Evolutionary conservation across 2,329 filamentous ascomycete genomes (phyloP).

Genomic region (Arthrobotrys megalospora): DNA sequence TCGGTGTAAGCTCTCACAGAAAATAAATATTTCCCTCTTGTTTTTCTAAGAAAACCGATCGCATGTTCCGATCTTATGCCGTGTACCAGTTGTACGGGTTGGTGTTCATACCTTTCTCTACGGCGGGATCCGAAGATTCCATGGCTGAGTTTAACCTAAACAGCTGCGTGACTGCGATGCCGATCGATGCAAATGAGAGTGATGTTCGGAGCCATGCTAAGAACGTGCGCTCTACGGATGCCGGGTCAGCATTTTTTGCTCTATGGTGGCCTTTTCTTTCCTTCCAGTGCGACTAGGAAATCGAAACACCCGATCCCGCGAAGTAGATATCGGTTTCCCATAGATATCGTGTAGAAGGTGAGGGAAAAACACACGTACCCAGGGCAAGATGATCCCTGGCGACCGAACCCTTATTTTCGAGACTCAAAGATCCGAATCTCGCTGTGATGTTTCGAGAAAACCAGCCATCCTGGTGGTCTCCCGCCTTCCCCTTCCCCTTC

Average conservation of each 20-base stretch:
- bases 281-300: slow-evolving; percentile 24
- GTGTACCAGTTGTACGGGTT: slow-evolving; percentile 62
- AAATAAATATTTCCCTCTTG: slow-evolving; percentile 17
- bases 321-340: slow-evolving; percentile 15
- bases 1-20: slow-evolving; percentile 47
- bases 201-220: slow-evolving; percentile 88
- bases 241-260: slow-evolving; percentile 43
- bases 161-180: slow-evolving; percentile 84
- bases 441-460: slow-evolving; percentile 35
- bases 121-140: slow-evolving; percentile 62
- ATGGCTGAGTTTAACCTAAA: slow-evolving; percentile 84
- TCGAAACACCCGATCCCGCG: slow-evolving; percentile 46
- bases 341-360: slow-evolving; percentile 12
- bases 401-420: slow-evolving; percentile 89
- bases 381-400: slow-evolving; percentile 85
- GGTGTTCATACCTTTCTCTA: slow-evolving; percentile 64
- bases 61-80: slow-evolving; percentile 64
- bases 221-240: slow-evolving; percentile 80
- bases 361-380: slow-evolving; percentile 70
- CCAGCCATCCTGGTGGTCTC: slow-evolving; percentile 42
- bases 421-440: slow-evolving; percentile 74
- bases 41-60: slow-evolving; percentile 62
- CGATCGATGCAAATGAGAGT: slow-evolving; percentile 82
- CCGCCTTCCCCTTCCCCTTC: slow-evolving; percentile 54
- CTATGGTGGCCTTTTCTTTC: slow-evolving; percentile 32